These are phyloP conservation scores for Artemisia princeps DNA, from an alignment of 140 eudicot genomes.

Conservation along the genomic window DNA sequence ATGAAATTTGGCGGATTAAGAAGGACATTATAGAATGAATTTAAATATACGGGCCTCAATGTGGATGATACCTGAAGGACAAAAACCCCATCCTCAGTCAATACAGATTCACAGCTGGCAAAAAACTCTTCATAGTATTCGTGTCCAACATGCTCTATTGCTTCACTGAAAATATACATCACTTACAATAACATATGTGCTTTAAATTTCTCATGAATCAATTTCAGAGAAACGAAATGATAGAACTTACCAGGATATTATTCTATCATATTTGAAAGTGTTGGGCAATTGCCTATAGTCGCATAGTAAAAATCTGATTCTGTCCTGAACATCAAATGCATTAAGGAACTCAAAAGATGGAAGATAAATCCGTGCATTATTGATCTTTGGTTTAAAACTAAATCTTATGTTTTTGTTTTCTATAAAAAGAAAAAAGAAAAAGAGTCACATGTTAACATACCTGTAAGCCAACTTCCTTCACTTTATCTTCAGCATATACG, in stretches of 20 bases:
- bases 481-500: constrained; percentile 65
- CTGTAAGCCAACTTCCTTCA: constrained; percentile 82
- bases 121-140: constrained; percentile 88
- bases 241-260: constrained; percentile 66
- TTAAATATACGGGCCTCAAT: too few species aligned
- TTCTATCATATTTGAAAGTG: constrained; percentile 56
- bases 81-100: constrained; percentile 66
- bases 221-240: neutral
- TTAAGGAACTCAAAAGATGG: neutral
- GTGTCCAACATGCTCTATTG: constrained; percentile 95
- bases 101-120: constrained; percentile 60
- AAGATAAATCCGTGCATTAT: neutral
- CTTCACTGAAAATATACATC: constrained; percentile 46
- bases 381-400: neutral
- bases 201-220: neutral
- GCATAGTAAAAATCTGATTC: constrained; percentile 59
- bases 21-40: too few species aligned
- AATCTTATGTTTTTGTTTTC: neutral
- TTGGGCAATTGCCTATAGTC: constrained; percentile 80
- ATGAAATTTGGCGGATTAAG: too few species aligned
- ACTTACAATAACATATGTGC: neutral
- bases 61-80: constrained; percentile 59
- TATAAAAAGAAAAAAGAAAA: neutral
- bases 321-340: constrained; percentile 36
- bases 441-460: constrained; percentile 6